A percentile compares a stretch with the other conserved stretches of the same genome.
These are phyloP conservation scores for Quillaja saponaria DNA, from an alignment of 306 rosid species.

Conservation along the genomic window DNA sequence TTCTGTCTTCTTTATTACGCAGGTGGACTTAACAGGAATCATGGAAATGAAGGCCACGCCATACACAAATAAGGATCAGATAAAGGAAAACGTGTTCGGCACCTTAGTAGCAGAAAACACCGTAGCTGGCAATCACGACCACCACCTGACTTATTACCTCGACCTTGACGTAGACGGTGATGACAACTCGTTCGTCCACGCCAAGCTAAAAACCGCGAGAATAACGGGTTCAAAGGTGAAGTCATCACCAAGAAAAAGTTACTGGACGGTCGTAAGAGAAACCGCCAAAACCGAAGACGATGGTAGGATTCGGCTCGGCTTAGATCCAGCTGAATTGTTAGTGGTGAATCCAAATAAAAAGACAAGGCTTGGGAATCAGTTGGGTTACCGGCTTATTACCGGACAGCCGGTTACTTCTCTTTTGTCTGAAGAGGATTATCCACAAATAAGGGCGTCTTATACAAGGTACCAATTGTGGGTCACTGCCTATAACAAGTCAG, in stretches of 20 bases:
- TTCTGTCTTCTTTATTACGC: neutral
- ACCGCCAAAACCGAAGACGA: conserved; percentile 62
- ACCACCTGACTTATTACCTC: conserved; percentile 64
- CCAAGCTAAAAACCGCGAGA: conserved; percentile 45
- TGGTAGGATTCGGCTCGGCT: conserved; percentile 55
- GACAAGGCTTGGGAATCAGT: conserved; percentile 64
- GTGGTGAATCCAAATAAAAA: conserved; percentile 63
- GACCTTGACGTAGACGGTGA: conserved; percentile 77
- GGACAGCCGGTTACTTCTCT: conserved; percentile 58
- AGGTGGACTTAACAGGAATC: conserved; percentile 84
- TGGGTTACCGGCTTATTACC: conserved; percentile 71
- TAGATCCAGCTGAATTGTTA: conserved; percentile 60
- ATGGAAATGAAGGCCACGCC: conserved; percentile 62
- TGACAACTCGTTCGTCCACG: conserved; percentile 62
- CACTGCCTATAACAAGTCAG: conserved; percentile 75
- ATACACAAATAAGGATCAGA: conserved; percentile 41
- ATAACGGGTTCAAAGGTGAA: conserved; percentile 15
- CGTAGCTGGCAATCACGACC: conserved; percentile 71
- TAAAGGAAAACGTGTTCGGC: conserved; percentile 50
- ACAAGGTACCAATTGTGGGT: conserved; percentile 80
- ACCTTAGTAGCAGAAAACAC: conserved; percentile 68
- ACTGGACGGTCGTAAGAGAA: conserved; percentile 65
- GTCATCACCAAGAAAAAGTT: conserved; percentile 77
- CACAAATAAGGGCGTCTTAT: conserved; percentile 67
- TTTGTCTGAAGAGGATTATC: conserved; percentile 67